A percentile compares a stretch with the other conserved stretches of the same genome.
These are phyloP conservation scores for Monilinia polystroma DNA, from an alignment of 2,329 filamentous ascomycete species.

Conservation along the genomic window DNA sequence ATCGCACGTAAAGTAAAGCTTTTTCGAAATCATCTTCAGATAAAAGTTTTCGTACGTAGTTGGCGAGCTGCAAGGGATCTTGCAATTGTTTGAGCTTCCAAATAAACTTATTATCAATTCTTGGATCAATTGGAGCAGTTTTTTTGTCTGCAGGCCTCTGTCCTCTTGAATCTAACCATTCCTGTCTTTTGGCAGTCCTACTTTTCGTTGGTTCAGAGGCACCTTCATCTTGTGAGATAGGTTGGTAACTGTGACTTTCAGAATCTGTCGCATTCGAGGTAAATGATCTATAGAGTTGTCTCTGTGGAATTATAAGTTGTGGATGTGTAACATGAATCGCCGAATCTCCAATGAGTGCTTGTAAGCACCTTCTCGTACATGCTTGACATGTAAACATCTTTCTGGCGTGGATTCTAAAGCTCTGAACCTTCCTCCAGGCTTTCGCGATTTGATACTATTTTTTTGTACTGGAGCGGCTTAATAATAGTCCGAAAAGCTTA, in stretches of 20 bases:
- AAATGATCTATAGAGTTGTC: slow-evolving; percentile 14
- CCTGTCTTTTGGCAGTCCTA: slow-evolving; percentile 22
- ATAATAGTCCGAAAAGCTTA: not conserved
- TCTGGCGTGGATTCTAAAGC: not conserved
- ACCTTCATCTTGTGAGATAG: slow-evolving; percentile 9
- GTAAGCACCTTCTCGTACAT: slow-evolving; percentile 37
- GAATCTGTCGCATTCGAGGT: slow-evolving; percentile 14
- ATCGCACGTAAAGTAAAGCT: slow-evolving; percentile 65
- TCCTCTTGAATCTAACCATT: slow-evolving; percentile 35
- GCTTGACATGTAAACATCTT: slow-evolving; percentile 37
- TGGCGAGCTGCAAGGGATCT: slow-evolving; percentile 72
- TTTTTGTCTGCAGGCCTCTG: slow-evolving; percentile 25
- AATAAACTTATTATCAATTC: slow-evolving; percentile 24
- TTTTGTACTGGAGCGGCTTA: slow-evolving; percentile 1
- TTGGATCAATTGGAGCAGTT: not conserved
- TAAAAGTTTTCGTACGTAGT: slow-evolving; percentile 64
- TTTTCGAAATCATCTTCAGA: slow-evolving; percentile 59
- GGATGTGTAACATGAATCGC: slow-evolving; percentile 22
- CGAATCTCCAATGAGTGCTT: slow-evolving; percentile 34
- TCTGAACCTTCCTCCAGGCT: not conserved
- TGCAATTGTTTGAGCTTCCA: slow-evolving; percentile 36
- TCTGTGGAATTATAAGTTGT: slow-evolving; percentile 9
- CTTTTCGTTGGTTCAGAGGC: slow-evolving; percentile 1
- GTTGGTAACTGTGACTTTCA: slow-evolving; percentile 1
- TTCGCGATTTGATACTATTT: slow-evolving; percentile 12